phyloP scores from a whole-genome alignment of 2,329 filamentous ascomycete species.

The Coniella vitis region DNA sequence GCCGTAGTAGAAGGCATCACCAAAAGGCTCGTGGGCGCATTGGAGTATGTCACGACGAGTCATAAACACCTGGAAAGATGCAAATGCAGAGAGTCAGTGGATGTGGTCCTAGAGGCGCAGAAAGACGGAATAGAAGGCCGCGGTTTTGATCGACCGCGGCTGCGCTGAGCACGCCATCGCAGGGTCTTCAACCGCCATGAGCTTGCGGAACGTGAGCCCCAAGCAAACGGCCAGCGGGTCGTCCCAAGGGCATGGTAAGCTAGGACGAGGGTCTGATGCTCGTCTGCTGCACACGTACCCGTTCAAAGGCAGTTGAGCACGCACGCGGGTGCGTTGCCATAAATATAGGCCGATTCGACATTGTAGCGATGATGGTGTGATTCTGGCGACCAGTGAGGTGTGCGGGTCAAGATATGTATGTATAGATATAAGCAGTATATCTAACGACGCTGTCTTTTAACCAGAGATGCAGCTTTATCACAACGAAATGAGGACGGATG shows the following conservation, averaged over 20 bases:
- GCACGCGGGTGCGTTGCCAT: conserved; percentile 89
- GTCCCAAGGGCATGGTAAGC: conserved; percentile 4
- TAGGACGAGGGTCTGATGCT: not conserved
- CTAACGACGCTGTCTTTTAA: too few relatives aligned
- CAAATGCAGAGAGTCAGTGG: not conserved
- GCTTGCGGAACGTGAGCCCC: not conserved
- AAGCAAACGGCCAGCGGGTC: conserved; percentile 6
- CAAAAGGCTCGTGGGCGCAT: conserved; percentile 92
- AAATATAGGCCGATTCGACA: conserved; percentile 80
- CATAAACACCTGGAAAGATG: conserved; percentile 77
- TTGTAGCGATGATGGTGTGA: conserved; percentile 32
- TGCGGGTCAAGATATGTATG: too few relatives aligned
- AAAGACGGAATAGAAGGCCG: not conserved
- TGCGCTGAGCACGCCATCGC: conserved; percentile 16
- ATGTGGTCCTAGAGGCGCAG: not conserved
- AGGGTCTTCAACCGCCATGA: conserved; percentile 7
- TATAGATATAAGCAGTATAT: not conserved
- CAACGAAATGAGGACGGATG: too few relatives aligned
- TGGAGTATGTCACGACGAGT: conserved; percentile 74
- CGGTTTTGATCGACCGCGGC: not conserved
- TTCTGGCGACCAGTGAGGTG: too few relatives aligned
- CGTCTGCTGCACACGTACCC: conserved; percentile 48
- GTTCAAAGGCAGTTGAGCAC: conserved; percentile 94
- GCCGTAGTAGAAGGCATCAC: conserved; percentile 93
- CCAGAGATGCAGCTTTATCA: too few relatives aligned